Evolutionary conservation across 129 eudicot genomes (phyloP).

Genomic region (Calendula officinalis): DNA sequence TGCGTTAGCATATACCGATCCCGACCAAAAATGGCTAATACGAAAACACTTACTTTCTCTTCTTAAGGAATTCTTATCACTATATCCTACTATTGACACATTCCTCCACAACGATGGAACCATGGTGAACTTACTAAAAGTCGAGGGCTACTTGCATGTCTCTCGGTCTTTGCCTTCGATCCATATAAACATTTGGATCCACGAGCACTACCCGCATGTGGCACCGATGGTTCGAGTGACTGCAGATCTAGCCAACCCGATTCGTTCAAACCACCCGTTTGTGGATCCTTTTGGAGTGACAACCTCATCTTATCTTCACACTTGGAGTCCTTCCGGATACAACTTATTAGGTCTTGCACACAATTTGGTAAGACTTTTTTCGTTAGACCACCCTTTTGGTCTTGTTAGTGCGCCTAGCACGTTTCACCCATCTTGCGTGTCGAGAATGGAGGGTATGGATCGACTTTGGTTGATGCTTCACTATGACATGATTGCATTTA

Average conservation of each 20-base stretch:
- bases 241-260: constrained; percentile 20
- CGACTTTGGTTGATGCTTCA: constrained; percentile 42
- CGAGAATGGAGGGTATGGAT: constrained; percentile 58
- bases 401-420: constrained; percentile 1
- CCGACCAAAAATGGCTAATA: constrained; percentile 65
- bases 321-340: constrained; percentile 38
- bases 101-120: constrained; percentile 59
- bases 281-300: constrained; percentile 52
- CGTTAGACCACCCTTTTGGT: constrained; percentile 45
- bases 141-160: constrained; percentile 37
- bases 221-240: constrained; percentile 51
- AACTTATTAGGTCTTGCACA: constrained; percentile 43
- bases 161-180: constrained; percentile 35
- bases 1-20: constrained; percentile 49
- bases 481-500: constrained; percentile 40
- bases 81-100: constrained; percentile 33
- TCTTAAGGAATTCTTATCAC: constrained; percentile 39
- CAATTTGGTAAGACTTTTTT: constrained; percentile 47
- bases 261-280: constrained; percentile 46
- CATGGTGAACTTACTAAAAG: constrained; percentile 39
- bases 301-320: constrained; percentile 41
- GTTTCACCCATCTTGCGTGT: constrained; percentile 40
- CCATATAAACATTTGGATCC: constrained; percentile 53
- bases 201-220: constrained; percentile 52
- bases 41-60: constrained; percentile 54